Evolutionary conservation across 2,329 filamentous ascomycete genomes (phyloP), one percentile per base, ranked within the genome.

Genomic region (Aspergillus sp.): DNA sequence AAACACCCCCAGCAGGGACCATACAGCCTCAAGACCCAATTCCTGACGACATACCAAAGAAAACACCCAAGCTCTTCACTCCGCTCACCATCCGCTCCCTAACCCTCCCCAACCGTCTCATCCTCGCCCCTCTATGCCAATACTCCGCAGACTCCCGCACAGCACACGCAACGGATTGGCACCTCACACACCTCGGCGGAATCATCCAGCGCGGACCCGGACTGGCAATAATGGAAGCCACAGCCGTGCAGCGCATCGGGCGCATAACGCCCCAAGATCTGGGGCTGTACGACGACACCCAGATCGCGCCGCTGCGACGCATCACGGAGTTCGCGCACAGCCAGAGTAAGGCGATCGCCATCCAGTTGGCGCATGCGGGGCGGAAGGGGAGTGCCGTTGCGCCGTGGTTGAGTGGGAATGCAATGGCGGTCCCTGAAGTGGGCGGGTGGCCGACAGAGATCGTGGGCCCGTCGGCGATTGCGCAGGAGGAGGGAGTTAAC

Each of bases 341-440:
- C 24, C 92, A 96, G 74, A 83, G 82, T 68, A 87, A 91, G 67
- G 85, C 89, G 60, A 85, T 90, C 50, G 91, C 84, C 50, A 88
- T 96, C 60, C 92, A 96, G 78, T 81, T 96, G 4, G 90, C 79
- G 1, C 92, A 96, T 68, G 91, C 91, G 0, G 92, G 92, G 7
- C 73, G 84, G 36, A 87, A 87, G 65, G 83, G 83, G 3, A 80
- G 77, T 61, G 84, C 82, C 1, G 79, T 85, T 3, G 82, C 84
- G 0, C 84, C 84, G 0, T 79, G 75, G 74, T 53, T 78, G 5
- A 62, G 60, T 24, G 62, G 58, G 3, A 43, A 32, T 20, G 66
- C 65, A 15, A 63, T 61, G 11, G 72, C 89, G 0, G 76, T 76
- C 0, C 76, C 80, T 53, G 80, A 80, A 13, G 72, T 80, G 12